Base-by-base conservation (phyloP, 805 yeast genomes). In the Saturnispora dispora region DNA sequence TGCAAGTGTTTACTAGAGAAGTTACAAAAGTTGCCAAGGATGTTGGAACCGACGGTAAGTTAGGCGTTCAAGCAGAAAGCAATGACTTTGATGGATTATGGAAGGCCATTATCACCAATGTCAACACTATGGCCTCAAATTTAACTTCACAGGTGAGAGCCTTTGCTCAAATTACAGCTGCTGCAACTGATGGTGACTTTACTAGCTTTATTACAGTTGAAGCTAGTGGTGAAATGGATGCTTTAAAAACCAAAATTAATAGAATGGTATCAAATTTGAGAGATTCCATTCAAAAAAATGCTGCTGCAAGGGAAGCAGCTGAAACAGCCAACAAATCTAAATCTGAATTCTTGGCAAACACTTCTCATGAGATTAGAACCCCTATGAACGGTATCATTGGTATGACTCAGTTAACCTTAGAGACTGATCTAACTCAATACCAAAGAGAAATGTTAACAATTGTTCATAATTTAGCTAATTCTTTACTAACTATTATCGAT, bases 351-450 rank as follows among this genome's bases (percentile, higher is more conserved):
- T 75, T 88, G 69, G 95, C 95, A 45, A 88, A 88, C 62, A 88
- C 85, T 77, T 85, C 91, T 5, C 88, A 82, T 66, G 96, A 88
- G 66, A 84, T 88, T 61, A 75, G 96, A 65, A 88, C 96, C 2
- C 96, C 96, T 20, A 83, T 88, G 80, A 88, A 88, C 66, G 96
- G 96, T 71, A 88, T 88, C 46, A 84, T 88, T 60, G 95, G 95
- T 63, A 88, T 88, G 91, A 88, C 96, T 3, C 96, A 88, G 65
- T 71, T 88, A 58, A 85, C 96, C 1, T 74, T 88, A 51, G 96
- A 88, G 57, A 88, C 96, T 0, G 95, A 88, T 61, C 74, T 88
- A 57, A 87, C 95, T 9, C 96, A 88, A 68, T 88, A 88, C 62
- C 96, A 88, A 67, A 77, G 96, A 56, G 96, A 88, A 68, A 88